These are phyloP conservation scores for Trichophyton rubrum DNA, from an alignment of 2,329 filamentous ascomycete species.

Conservation along the genomic window DNA sequence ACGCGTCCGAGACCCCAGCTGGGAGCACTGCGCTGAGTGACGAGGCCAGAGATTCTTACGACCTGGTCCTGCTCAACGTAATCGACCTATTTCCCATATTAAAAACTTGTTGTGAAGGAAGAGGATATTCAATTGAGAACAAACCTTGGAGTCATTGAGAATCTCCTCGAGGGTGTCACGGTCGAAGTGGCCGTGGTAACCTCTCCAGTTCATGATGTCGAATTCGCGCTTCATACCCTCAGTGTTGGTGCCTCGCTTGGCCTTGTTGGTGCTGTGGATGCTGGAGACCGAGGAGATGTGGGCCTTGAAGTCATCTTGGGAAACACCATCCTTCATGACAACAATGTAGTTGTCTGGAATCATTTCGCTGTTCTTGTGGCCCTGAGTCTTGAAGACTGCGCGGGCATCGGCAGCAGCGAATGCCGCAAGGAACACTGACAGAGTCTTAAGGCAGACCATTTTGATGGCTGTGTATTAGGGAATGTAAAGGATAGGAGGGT, in stretches of 20 bases:
- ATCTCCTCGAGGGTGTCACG: constrained; percentile 10
- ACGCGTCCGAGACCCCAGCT: constrained; percentile 26
- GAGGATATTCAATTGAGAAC: background rate
- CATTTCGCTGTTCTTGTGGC: constrained; percentile 4
- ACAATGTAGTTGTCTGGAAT: constrained; percentile 13
- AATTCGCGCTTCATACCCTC: constrained; percentile 8
- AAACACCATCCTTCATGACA: constrained; percentile 13
- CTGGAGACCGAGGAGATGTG: constrained; percentile 10
- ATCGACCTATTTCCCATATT: constrained; percentile 8
- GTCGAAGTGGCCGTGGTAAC: constrained; percentile 11
- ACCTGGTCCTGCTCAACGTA: constrained; percentile 13
- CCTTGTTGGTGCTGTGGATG: constrained; percentile 3
- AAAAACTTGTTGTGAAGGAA: background rate
- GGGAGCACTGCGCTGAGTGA: background rate
- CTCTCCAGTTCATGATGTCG: constrained; percentile 9
- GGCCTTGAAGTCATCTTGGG: constrained; percentile 8
- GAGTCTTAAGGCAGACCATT: constrained; percentile 11
- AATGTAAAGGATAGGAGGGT: background rate
- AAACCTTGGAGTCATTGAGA: constrained; percentile 9
- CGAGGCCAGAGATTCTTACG: background rate
- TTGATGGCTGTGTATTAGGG: background rate
- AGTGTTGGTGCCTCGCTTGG: constrained; percentile 3
- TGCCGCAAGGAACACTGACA: constrained; percentile 9
- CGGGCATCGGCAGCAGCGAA: constrained; percentile 8
- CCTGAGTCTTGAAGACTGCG: constrained; percentile 7